Evolutionary conservation across 1,284 basidiomycete genomes (phyloP).

Genomic region (Pseudozyma sp.): DNA sequence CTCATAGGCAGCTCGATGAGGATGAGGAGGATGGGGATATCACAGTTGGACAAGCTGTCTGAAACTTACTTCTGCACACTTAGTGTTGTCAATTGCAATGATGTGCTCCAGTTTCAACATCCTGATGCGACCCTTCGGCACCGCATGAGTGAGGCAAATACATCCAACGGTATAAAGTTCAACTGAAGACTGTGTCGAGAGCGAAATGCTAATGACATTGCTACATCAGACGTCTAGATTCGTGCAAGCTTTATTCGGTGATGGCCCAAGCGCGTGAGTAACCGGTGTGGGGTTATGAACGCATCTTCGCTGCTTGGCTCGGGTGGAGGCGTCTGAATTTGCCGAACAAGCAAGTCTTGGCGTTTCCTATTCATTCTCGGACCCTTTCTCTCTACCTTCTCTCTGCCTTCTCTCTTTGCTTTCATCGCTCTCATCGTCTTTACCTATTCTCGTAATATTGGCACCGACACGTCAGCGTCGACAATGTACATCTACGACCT

Average conservation of each 20-base stretch:
- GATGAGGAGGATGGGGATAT: constrained; percentile 11
- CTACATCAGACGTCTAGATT: no score
- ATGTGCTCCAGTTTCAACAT: no score
- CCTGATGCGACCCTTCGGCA: no score
- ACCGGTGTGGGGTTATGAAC: not conserved
- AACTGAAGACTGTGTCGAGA: no score
- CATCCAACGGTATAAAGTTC: no score
- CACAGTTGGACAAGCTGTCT: constrained; percentile 27
- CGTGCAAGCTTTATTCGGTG: no score
- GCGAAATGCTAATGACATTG: not conserved
- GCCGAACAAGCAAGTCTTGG: not conserved
- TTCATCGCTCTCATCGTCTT: not conserved
- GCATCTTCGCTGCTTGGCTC: not conserved
- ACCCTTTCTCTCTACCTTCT: not conserved
- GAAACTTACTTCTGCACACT: not conserved
- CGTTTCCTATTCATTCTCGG: not conserved
- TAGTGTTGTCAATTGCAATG: constrained; percentile 1
- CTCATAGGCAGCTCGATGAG: constrained; percentile 1
- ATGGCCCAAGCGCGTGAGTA: constrained; percentile 12
- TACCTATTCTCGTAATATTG: no score
- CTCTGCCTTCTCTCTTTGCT: not conserved
- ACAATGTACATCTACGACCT: constrained; percentile 59
- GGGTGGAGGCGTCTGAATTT: constrained; percentile 1
- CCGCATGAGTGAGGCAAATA: no score
- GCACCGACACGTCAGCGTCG: not conserved